These are phyloP conservation scores for Plantago elongata DNA, from an alignment of 257 asterid genomes.

Conservation along the genomic window DNA sequence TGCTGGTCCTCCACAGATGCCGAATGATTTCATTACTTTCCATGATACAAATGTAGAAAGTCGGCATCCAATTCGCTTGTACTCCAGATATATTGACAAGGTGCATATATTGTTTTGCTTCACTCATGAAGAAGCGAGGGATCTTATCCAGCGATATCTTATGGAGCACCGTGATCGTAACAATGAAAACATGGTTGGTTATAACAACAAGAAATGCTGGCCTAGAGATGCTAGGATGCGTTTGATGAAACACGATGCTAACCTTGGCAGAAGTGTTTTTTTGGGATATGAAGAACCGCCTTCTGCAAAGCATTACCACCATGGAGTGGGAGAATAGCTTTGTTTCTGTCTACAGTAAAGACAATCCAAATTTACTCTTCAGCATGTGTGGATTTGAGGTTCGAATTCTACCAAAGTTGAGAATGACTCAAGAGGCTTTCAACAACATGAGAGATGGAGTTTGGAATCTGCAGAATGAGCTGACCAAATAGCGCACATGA, in stretches of 20 bases:
- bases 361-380: slow-evolving; percentile 92
- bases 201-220: slow-evolving; percentile 99
- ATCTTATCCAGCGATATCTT: slow-evolving; percentile 95
- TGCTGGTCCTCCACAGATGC: slow-evolving; percentile 99
- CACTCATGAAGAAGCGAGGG: slow-evolving; percentile 97
- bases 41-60: slow-evolving; percentile 84
- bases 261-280: slow-evolving; percentile 98
- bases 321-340: slow-evolving; percentile 98
- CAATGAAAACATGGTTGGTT: slow-evolving; percentile 99
- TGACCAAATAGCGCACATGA: slow-evolving; percentile 93
- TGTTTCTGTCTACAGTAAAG: slow-evolving; percentile 98
- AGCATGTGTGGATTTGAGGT: slow-evolving; percentile 99
- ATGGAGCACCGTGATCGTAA: slow-evolving; percentile 99
- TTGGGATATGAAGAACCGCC: slow-evolving; percentile 99
- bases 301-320: slow-evolving; percentile 92
- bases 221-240: slow-evolving; percentile 99
- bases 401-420: slow-evolving; percentile 87
- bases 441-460: slow-evolving; percentile 96
- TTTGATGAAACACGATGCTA: slow-evolving; percentile 98
- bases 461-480: slow-evolving; percentile 97
- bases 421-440: slow-evolving; percentile 98
- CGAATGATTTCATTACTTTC: slow-evolving; percentile 89
- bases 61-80: slow-evolving; percentile 85
- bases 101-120: slow-evolving; percentile 94
- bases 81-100: slow-evolving; percentile 94